Evolutionary conservation across 2,329 filamentous ascomycete genomes (phyloP).

Genomic region (Macrophomina tecta): DNA sequence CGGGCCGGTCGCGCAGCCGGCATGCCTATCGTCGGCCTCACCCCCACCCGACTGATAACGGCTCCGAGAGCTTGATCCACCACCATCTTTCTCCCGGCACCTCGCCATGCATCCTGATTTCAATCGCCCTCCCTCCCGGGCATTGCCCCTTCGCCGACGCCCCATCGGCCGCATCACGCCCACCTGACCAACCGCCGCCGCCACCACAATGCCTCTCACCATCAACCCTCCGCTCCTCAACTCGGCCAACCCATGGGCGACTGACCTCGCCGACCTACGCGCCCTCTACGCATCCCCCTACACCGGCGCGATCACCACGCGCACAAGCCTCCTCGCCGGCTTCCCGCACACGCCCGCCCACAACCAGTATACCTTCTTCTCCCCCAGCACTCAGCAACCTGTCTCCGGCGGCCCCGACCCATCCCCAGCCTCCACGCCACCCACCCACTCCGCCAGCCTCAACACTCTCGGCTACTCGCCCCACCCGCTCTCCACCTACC

Average conservation of each 20-base stretch:
- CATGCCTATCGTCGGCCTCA: not conserved
- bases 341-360: slow-evolving; percentile 66
- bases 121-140: not conserved
- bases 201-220: slow-evolving; percentile 41
- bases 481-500: slow-evolving; percentile 63
- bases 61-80: not conserved
- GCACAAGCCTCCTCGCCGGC: slow-evolving; percentile 69
- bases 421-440: slow-evolving; percentile 31
- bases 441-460: slow-evolving; percentile 46
- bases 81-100: slow-evolving; percentile 2
- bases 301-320: slow-evolving; percentile 76
- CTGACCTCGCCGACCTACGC: slow-evolving; percentile 65
- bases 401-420: not conserved
- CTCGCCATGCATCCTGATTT: not conserved
- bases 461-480: slow-evolving; percentile 81
- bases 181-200: not conserved
- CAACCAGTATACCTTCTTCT: slow-evolving; percentile 73
- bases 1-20: not conserved
- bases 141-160: not conserved
- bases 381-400: slow-evolving; percentile 47
- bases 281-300: slow-evolving; percentile 65
- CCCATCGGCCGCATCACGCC: not conserved
- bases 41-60: not conserved
- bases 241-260: slow-evolving; percentile 78
- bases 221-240: slow-evolving; percentile 74